Evolutionary conservation across 495 filamentous ascomycete species (phyloP).

Genomic region (Penicillium alfredii): DNA sequence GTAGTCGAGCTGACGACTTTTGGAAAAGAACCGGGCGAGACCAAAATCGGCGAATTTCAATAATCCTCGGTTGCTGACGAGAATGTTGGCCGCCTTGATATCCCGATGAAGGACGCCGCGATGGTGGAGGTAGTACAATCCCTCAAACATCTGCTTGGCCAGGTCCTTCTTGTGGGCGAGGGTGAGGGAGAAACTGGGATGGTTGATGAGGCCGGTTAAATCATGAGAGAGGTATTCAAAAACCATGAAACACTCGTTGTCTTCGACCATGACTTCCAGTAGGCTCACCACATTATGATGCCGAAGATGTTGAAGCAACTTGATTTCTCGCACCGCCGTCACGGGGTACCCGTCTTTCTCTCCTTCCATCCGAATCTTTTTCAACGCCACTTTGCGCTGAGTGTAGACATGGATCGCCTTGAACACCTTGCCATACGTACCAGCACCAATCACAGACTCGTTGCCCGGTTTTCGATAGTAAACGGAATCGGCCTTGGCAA

Average conservation of each 20-base stretch:
- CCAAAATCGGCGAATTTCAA: constrained; percentile 97
- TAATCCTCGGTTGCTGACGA: constrained; percentile 80
- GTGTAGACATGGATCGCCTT: constrained; percentile 97
- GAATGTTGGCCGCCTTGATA: constrained; percentile 91
- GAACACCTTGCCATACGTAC: constrained; percentile 96
- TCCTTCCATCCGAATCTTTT: constrained; percentile 92
- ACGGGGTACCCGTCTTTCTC: constrained; percentile 97
- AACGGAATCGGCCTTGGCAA: constrained; percentile 73
- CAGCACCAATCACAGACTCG: constrained; percentile 88
- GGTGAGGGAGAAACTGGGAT: constrained; percentile 85
- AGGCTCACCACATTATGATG: constrained; percentile 81
- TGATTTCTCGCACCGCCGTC: constrained; percentile 94
- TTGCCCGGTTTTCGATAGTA: constrained; percentile 91
- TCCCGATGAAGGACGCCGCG: constrained; percentile 92
- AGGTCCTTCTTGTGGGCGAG: constrained; percentile 88
- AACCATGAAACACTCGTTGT: constrained; percentile 99
- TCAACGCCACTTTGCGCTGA: constrained; percentile 81
- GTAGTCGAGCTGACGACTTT: constrained; percentile 88
- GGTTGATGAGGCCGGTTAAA: constrained; percentile 80
- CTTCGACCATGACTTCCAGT: constrained; percentile 93
- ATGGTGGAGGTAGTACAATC: constrained; percentile 89
- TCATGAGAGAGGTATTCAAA: constrained; percentile 99
- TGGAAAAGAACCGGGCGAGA: constrained; percentile 93
- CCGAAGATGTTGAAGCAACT: constrained; percentile 88
- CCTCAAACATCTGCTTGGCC: constrained; percentile 88